These are phyloP conservation scores for Fraxinus nigra DNA, from an alignment of 305 asterid species.

Conservation along the genomic window DNA sequence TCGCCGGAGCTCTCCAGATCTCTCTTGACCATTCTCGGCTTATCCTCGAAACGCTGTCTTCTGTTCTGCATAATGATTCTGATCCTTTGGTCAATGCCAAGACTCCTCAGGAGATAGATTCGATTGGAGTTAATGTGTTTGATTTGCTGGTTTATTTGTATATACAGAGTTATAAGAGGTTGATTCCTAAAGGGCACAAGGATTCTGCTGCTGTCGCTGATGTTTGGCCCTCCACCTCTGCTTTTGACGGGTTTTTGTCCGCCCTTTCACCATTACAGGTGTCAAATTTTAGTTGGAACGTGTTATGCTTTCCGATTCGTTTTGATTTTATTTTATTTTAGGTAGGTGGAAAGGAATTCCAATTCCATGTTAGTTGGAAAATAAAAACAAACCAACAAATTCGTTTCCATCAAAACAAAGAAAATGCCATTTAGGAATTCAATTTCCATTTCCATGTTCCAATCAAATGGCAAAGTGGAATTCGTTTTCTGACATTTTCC, in stretches of 20 bases:
- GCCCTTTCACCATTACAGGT: constrained; percentile 96
- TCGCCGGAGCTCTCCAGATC: constrained; percentile 59
- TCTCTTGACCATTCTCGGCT: constrained; percentile 77
- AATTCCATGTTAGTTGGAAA: no score
- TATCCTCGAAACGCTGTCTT: constrained; percentile 62
- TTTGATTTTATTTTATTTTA: background rate
- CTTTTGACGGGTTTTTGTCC: constrained; percentile 89
- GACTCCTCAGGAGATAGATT: constrained; percentile 44
- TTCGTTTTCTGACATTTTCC: no score
- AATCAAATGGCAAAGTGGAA: no score
- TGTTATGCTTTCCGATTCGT: background rate
- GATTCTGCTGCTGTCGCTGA: constrained; percentile 97
- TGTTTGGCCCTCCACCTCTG: constrained; percentile 97
- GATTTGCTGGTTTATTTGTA: constrained; percentile 87
- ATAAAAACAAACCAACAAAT: no score
- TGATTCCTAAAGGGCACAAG: constrained; percentile 90
- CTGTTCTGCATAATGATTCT: constrained; percentile 66
- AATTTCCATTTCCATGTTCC: no score
- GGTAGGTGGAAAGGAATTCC: no score
- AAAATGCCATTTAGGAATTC: no score
- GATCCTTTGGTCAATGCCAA: constrained; percentile 65
- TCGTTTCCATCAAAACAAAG: no score
- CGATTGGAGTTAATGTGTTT: constrained; percentile 61
- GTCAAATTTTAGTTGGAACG: background rate
- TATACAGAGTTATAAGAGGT: constrained; percentile 84